A percentile compares a stretch with the other conserved stretches of the same genome.
Evolutionary conservation across 1,139 yeast species (phyloP).

Genomic region (Starmera stellimalicola): DNA sequence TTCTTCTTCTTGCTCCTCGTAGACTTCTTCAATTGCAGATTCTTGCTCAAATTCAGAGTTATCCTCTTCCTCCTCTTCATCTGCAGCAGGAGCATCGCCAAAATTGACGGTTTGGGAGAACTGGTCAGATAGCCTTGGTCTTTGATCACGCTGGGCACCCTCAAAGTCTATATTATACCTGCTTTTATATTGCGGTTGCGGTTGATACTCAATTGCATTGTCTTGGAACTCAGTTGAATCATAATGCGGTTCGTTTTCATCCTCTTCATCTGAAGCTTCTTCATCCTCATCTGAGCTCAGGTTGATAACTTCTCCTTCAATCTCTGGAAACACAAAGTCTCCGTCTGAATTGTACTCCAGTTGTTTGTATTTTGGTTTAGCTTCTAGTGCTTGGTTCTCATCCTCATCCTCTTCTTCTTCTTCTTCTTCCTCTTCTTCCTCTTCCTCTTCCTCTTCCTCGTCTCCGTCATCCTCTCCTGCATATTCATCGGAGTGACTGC

Average conservation of each 20-base stretch:
- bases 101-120: constrained; percentile 1
- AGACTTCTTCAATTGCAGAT: constrained; percentile 4
- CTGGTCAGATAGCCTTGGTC: not conserved
- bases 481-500: constrained; percentile 10
- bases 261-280: constrained; percentile 7
- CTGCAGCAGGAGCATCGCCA: constrained; percentile 2
- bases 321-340: constrained; percentile 4
- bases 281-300: constrained; percentile 4
- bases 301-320: constrained; percentile 2
- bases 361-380: not conserved
- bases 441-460: constrained; percentile 3
- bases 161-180: not conserved
- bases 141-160: not conserved
- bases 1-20: constrained; percentile 1
- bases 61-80: constrained; percentile 5
- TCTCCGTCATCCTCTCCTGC: constrained; percentile 9
- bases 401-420: constrained; percentile 14
- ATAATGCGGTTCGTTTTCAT: constrained; percentile 1
- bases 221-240: not conserved
- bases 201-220: not conserved
- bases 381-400: constrained; percentile 9
- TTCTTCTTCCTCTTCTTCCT: constrained; percentile 14
- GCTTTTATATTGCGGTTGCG: constrained; percentile 1
- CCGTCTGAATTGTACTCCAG: constrained; percentile 2
- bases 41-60: constrained; percentile 2